phyloP scores from a whole-genome alignment of 2,329 filamentous ascomycete species.

The Talaromyces sp. region DNA sequence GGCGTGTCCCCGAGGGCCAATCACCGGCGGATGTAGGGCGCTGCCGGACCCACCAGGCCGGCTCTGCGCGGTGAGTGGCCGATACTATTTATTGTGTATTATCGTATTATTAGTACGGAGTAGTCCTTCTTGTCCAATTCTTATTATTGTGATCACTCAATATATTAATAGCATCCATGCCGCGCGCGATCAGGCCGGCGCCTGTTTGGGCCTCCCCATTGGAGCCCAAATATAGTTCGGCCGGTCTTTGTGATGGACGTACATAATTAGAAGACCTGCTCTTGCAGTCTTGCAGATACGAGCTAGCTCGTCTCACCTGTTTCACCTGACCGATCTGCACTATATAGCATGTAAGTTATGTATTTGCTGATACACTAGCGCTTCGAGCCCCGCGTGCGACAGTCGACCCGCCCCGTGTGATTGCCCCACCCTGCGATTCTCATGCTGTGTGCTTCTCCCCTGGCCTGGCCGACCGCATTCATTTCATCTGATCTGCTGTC shows the following conservation, averaged over 20 bases:
- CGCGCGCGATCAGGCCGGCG: not conserved
- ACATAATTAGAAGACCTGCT: not conserved
- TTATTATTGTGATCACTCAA: not conserved
- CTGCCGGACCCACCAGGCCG: not conserved
- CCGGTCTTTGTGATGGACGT: not conserved
- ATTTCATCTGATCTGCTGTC: conserved; percentile 3
- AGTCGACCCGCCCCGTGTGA: conserved; percentile 4
- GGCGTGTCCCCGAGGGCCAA: not conserved
- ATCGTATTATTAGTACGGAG: not conserved
- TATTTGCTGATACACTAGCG: not conserved
- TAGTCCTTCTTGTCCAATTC: too few species aligned
- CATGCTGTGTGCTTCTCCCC: not conserved
- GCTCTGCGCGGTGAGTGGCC: not conserved
- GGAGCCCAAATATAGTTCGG: not conserved
- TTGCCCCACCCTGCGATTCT: conserved; percentile 10
- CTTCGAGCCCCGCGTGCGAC: not conserved
- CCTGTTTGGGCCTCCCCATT: not conserved
- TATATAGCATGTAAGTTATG: too few species aligned
- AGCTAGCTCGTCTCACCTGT: not conserved
- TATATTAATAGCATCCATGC: not conserved
- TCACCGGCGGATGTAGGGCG: not conserved
- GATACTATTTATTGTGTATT: not conserved
- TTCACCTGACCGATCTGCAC: too few species aligned
- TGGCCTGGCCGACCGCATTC: conserved; percentile 1
- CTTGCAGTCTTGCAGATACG: not conserved